Evolutionary conservation across 345 rosid genomes (phyloP).

Genomic region (Eutrema heterophyllum): DNA sequence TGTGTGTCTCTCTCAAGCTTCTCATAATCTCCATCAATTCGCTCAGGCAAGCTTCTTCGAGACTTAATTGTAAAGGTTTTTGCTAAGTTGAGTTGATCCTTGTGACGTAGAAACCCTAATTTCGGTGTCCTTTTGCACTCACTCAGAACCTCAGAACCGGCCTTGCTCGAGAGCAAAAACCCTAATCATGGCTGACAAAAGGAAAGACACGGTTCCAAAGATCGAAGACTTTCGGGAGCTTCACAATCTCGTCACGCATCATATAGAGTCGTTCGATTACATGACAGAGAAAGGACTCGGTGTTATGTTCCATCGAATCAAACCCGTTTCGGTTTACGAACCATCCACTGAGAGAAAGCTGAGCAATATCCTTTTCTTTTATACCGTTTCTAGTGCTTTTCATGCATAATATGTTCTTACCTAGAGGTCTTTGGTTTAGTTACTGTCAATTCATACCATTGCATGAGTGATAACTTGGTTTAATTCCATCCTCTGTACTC

Average conservation of each 20-base stretch:
- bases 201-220: slow-evolving; percentile 15
- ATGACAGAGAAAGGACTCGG: slow-evolving; percentile 72
- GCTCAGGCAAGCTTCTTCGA: background rate
- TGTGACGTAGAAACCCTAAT: background rate
- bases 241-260: slow-evolving; percentile 68
- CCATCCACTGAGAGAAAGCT: slow-evolving; percentile 40
- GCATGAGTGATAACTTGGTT: background rate
- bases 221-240: slow-evolving; percentile 45
- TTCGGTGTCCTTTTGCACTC: background rate
- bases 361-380: slow-evolving; percentile 60
- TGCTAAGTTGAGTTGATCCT: no score
- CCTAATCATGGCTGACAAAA: slow-evolving; percentile 8
- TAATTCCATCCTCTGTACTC: background rate
- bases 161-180: background rate
- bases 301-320: slow-evolving; percentile 53
- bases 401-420: background rate
- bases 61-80: background rate
- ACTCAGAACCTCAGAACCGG: background rate
- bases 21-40: background rate
- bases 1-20: background rate
- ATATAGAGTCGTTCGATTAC: slow-evolving; percentile 82
- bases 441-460: background rate
- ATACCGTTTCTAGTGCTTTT: background rate
- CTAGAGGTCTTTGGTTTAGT: background rate
- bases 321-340: slow-evolving; percentile 52